Evolutionary conservation across 352 stramenopile genomes (phyloP).

Genomic region (Pythium folliculosum): DNA sequence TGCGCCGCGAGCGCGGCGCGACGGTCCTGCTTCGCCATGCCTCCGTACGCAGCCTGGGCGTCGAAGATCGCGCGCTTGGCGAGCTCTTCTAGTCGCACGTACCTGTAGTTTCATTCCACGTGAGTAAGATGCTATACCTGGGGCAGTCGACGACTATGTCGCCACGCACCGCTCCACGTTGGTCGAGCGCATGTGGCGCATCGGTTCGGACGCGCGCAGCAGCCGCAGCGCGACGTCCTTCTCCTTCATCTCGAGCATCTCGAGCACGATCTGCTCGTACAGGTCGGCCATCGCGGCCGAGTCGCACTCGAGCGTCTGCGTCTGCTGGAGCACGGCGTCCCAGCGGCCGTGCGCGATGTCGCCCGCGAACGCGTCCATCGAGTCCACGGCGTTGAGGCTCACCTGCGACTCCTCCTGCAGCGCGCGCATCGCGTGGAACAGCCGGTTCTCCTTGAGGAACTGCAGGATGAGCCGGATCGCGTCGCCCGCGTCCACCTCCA

Average conservation of each 20-base stretch:
- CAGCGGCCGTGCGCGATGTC: constrained; percentile 87
- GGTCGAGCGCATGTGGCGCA: constrained; percentile 51
- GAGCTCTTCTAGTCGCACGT: constrained; percentile 76
- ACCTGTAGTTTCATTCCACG: constrained; percentile 30
- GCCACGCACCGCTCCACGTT: constrained; percentile 49
- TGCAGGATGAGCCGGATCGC: constrained; percentile 91
- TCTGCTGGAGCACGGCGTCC: constrained; percentile 91
- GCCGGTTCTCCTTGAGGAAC: constrained; percentile 90
- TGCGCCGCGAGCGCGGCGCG: constrained; percentile 76
- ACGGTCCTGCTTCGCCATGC: constrained; percentile 74
- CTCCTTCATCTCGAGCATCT: constrained; percentile 88
- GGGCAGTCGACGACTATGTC: too few relatives aligned
- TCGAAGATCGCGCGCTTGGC: constrained; percentile 72
- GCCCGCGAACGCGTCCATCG: constrained; percentile 65
- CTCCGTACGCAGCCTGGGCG: constrained; percentile 60
- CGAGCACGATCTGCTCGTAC: constrained; percentile 88
- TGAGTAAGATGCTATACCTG: too few relatives aligned
- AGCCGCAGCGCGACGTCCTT: constrained; percentile 74
- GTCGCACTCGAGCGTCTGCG: constrained; percentile 67
- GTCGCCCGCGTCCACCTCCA: constrained; percentile 75
- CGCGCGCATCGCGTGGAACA: constrained; percentile 78
- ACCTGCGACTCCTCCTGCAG: constrained; percentile 90
- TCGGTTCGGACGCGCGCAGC: constrained; percentile 47
- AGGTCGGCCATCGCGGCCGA: constrained; percentile 76
- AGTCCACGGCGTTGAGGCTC: constrained; percentile 88